Evolutionary conservation across 345 rosid genomes (phyloP).

Genomic region (Ricinus communis): DNA sequence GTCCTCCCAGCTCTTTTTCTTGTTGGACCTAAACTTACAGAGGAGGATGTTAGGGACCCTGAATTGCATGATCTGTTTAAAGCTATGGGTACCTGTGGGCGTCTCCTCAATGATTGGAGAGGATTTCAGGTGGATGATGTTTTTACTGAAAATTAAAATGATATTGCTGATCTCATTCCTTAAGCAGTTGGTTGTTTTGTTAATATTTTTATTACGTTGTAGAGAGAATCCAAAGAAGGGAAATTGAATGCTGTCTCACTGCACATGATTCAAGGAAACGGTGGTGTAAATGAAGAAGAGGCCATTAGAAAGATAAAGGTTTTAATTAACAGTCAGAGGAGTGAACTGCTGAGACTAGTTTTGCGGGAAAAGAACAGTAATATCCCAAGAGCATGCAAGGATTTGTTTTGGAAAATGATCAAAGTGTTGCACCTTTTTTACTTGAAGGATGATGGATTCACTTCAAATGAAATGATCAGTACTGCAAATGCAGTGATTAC

Average conservation of each 20-base stretch:
- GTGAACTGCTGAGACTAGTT: constrained; percentile 50
- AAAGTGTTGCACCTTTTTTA: constrained; percentile 68
- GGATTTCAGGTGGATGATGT: constrained; percentile 51
- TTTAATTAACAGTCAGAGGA: constrained; percentile 35
- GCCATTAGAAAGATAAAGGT: constrained; percentile 35
- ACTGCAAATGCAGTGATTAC: constrained; percentile 49
- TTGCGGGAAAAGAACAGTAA: constrained; percentile 49
- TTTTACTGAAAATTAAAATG: neutral
- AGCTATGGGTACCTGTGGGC: constrained; percentile 76
- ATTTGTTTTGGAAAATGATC: constrained; percentile 75
- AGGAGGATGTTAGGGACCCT: constrained; percentile 36
- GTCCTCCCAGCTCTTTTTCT: constrained; percentile 76
- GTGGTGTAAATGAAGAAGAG: constrained; percentile 38
- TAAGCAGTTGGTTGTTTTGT: neutral
- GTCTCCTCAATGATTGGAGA: constrained; percentile 76
- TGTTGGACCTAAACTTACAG: constrained; percentile 63
- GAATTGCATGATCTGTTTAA: constrained; percentile 46
- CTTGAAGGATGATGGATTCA: constrained; percentile 75
- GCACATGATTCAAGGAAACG: constrained; percentile 41
- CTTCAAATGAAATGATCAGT: constrained; percentile 43
- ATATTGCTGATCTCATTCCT: neutral
- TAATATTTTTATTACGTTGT: constrained; percentile 12
- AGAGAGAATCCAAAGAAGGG: constrained; percentile 77
- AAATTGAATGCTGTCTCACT: constrained; percentile 67
- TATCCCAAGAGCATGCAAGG: constrained; percentile 73